Evolutionary conservation across 768 basidiomycete genomes (phyloP).

Genomic region (Exidia glandulosa): DNA sequence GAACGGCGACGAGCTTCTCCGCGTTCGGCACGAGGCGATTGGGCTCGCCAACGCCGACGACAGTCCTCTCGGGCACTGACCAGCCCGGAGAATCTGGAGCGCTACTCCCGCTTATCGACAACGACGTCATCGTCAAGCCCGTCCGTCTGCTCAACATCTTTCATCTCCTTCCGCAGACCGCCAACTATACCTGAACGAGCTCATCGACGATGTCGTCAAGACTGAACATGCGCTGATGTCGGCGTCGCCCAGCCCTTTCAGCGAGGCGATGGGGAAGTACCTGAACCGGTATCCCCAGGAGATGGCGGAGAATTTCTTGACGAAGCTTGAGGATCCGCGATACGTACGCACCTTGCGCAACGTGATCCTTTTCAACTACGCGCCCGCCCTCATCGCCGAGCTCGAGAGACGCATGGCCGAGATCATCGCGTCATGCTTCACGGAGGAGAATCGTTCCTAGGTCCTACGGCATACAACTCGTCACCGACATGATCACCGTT

Average conservation of each 20-base stretch:
- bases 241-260: slow-evolving; percentile 83
- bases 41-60: slow-evolving; percentile 96
- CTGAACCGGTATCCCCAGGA: slow-evolving; percentile 83
- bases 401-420: slow-evolving; percentile 45
- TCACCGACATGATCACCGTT: slow-evolving; percentile 61
- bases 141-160: slow-evolving; percentile 96
- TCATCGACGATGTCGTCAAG: slow-evolving; percentile 83
- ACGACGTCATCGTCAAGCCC: slow-evolving; percentile 85
- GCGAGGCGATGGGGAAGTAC: slow-evolving; percentile 82
- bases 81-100: slow-evolving; percentile 79
- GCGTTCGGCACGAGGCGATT: slow-evolving; percentile 85
- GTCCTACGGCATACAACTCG: slow-evolving; percentile 61
- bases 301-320: slow-evolving; percentile 75
- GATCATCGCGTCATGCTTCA: slow-evolving; percentile 42
- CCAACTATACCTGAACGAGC: slow-evolving; percentile 80
- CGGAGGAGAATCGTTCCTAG: slow-evolving; percentile 36
- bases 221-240: slow-evolving; percentile 89
- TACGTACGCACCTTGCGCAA: slow-evolving; percentile 77
- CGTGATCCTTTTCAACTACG: slow-evolving; percentile 68
- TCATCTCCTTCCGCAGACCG: slow-evolving; percentile 87
- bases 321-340: slow-evolving; percentile 60
- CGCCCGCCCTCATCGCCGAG: slow-evolving; percentile 61
- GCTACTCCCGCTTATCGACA: slow-evolving; percentile 68
- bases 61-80: slow-evolving; percentile 69
- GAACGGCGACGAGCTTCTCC: slow-evolving; percentile 82